Evolutionary conservation across 805 yeast species (phyloP), one percentile per base, ranked within the genome.

Genomic region (Candida berthetii): DNA sequence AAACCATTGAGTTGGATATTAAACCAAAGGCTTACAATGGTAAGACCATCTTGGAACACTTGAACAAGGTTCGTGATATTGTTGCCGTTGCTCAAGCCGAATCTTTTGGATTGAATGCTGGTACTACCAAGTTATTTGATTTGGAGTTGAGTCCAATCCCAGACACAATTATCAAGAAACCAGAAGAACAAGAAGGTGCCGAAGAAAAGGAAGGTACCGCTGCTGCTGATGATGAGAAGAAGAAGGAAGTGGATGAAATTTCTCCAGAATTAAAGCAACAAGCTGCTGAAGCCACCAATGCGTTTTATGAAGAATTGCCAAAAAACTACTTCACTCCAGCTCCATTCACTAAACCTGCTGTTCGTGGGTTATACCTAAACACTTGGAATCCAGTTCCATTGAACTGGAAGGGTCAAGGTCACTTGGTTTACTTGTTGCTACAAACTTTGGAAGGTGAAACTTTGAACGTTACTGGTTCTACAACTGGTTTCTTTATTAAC

Each of bases 381-480:
- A 76, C 78, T 41, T 91, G 96, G 93, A 82, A 85, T 48, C 96
- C 97, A 4, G 88, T 88, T 13, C 82, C 91, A 25, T 68, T 82
- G 15, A 64, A 69, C 39, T 77, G 74, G 57, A 74, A 68, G 50
- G 43, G 64, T n/a, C 74, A 72, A 57, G 98, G 98, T 20, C 96
- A 90, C 55, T 68, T 90, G 52, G 68, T 84, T 43, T 91, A 91
- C 61, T 68, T 93, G 54, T 76, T 76, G 42, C 69, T 80, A 34
- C 82, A 78, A 53, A 85, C 96, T 37, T 67, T 85, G 48, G 98
- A 93, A 63, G 83, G 83, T 52, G 95, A 86, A 57, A 74, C 75
- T 24, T 76, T 73, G 61, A 84, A 86, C 53, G 76, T 91, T 51
- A 88, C 96, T 7, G 81, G 91, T 44, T 79, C 82, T 42, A 73